Evolutionary conservation across 345 rosid species (phyloP).

Genomic region (Lepidium didymum): DNA sequence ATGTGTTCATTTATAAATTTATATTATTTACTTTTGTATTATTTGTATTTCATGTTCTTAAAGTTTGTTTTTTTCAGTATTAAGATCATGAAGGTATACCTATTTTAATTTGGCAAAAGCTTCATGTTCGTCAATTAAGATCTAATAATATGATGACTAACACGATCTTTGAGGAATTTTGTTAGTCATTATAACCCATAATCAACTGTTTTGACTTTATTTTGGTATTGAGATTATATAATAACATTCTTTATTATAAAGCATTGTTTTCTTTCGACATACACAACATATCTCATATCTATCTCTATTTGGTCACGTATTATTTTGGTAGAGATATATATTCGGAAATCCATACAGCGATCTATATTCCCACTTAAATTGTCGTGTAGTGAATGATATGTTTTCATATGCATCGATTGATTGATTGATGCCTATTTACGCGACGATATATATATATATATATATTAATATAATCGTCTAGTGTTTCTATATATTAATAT

Average conservation of each 20-base stretch:
- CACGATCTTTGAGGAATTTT: background rate
- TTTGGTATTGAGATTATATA: no score
- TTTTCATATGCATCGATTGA: background rate
- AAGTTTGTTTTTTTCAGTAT: background rate
- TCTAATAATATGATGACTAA: background rate
- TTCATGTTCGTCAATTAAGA: background rate
- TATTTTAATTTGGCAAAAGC: background rate
- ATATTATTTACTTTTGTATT: background rate
- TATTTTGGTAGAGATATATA: background rate
- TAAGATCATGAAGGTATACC: background rate
- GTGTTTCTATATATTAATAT: no score
- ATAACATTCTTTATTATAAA: background rate
- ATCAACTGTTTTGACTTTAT: background rate
- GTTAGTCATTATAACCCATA: background rate
- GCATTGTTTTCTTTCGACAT: background rate
- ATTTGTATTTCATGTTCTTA: background rate
- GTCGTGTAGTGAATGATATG: conserved; percentile 2
- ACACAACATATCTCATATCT: background rate
- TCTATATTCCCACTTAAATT: conserved; percentile 1
- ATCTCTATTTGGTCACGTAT: background rate
- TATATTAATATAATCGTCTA: no score
- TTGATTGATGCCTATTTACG: conserved; percentile 10
- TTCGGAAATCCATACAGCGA: conserved; percentile 8
- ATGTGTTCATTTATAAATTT: no score
- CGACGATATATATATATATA: background rate